phyloP scores from a whole-genome alignment of 225 moss, liverwort and hornwort species.

The Sphagnum tenellum region DNA sequence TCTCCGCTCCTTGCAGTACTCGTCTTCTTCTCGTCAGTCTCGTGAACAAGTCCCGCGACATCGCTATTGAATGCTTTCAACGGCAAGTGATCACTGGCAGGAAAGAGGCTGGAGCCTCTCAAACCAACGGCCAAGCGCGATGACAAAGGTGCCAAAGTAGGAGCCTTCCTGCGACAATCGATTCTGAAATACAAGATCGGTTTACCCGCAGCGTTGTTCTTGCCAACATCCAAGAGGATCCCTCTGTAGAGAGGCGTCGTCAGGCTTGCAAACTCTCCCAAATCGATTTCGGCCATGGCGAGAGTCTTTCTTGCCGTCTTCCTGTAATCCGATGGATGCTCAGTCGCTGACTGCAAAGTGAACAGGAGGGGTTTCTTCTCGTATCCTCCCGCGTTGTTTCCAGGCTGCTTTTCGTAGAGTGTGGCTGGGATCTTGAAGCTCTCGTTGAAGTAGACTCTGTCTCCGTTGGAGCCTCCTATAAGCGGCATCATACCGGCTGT shows the following conservation, averaged over 20 bases:
- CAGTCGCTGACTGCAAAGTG: conserved; percentile 15
- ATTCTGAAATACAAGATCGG: conserved; percentile 43
- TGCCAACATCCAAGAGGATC: conserved; percentile 40
- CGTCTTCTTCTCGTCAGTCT: too few relatives aligned
- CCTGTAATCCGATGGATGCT: conserved; percentile 14
- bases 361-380: conserved; percentile 54
- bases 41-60: too few relatives aligned
- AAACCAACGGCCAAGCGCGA: too few relatives aligned
- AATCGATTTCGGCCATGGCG: conserved; percentile 42
- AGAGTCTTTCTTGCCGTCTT: conserved; percentile 20
- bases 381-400: conserved; percentile 34
- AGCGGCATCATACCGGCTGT: conserved; percentile 41
- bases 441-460: conserved; percentile 62
- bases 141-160: too few relatives aligned
- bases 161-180: conserved; percentile 12
- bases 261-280: conserved; percentile 47
- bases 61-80: too few relatives aligned
- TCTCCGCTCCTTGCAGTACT: too few relatives aligned
- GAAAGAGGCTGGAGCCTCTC: too few relatives aligned
- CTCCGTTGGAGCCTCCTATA: conserved; percentile 30
- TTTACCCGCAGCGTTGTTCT: conserved; percentile 19
- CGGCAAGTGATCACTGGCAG: too few relatives aligned
- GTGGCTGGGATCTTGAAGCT: conserved; percentile 48
- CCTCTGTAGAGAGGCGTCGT: conserved; percentile 20
- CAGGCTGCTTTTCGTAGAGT: conserved; percentile 23